Conservation (phyloP, 1,139 yeast genomes). For the Saccharomycopsis hybrid region DNA sequence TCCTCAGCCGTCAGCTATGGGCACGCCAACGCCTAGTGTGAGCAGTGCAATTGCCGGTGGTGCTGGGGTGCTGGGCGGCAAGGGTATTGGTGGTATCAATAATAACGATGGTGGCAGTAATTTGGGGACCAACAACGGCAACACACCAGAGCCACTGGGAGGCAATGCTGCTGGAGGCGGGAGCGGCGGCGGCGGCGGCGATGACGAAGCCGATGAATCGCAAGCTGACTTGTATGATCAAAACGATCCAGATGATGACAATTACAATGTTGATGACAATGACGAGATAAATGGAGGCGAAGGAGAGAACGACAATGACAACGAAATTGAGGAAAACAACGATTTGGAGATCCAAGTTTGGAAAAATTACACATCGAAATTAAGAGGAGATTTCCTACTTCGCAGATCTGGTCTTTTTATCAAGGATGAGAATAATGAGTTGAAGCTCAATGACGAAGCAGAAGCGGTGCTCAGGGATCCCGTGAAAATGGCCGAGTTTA, state of each 20-base stretch:
- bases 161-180: slow-evolving; percentile 16
- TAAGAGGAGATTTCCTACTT: slow-evolving; percentile 69
- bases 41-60: background rate
- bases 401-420: slow-evolving; percentile 63
- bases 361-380: slow-evolving; percentile 74
- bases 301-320: slow-evolving; percentile 8
- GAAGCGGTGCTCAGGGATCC: slow-evolving; percentile 62
- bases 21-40: slow-evolving; percentile 9
- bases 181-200: slow-evolving; percentile 6
- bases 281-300: no score
- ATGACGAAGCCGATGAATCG: slow-evolving; percentile 26
- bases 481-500: slow-evolving; percentile 44
- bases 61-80: no score
- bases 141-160: slow-evolving; percentile 8
- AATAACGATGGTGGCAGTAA: no score
- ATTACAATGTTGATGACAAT: slow-evolving; percentile 18
- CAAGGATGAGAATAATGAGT: slow-evolving; percentile 28
- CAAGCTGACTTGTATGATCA: slow-evolving; percentile 23
- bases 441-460: slow-evolving; percentile 53
- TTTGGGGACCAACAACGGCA: slow-evolving; percentile 2
- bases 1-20: slow-evolving; percentile 1
- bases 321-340: slow-evolving; percentile 39
- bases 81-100: no score
- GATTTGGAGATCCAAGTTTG: slow-evolving; percentile 73
- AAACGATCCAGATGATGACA: slow-evolving; percentile 25